Conservation (phyloP, 2,329 filamentous ascomycete species). For the Colletotrichum filicis region DNA sequence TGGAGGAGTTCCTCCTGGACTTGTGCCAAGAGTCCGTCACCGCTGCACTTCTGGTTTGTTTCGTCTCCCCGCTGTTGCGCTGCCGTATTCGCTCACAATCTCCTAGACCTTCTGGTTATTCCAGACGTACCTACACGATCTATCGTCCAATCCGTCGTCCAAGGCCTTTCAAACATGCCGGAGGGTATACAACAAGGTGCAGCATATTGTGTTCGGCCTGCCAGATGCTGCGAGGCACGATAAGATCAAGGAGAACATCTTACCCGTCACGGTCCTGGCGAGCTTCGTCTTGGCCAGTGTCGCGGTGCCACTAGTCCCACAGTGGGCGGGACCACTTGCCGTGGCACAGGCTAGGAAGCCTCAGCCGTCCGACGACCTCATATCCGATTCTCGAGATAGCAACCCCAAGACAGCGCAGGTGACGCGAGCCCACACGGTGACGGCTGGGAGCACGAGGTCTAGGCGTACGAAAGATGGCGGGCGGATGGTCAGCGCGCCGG, state of each 20-base stretch:
- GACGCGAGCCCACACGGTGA: conserved; percentile 76
- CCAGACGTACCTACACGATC: conserved; percentile 87
- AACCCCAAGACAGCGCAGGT: conserved; percentile 66
- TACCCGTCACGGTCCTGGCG: conserved; percentile 83
- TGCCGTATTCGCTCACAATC: conserved; percentile 5
- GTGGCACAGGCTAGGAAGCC: conserved; percentile 85
- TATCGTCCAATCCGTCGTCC: conserved; percentile 79
- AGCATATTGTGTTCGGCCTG: conserved; percentile 86
- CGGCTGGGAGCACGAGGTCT: conserved; percentile 59
- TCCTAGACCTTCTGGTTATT: conserved; percentile 88
- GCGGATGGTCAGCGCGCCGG: conserved; percentile 58
- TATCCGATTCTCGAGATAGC: conserved; percentile 63
- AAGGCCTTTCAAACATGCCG: conserved; percentile 85
- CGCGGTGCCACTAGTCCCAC: conserved; percentile 79
- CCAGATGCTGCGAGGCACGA: conserved; percentile 75
- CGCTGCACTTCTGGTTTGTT: conserved; percentile 80
- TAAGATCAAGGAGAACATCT: conserved; percentile 83
- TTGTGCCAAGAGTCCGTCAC: conserved; percentile 90
- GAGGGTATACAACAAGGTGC: conserved; percentile 87
- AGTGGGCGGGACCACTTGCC: conserved; percentile 82
- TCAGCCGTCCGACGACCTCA: conserved; percentile 69
- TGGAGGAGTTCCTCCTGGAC: conserved; percentile 89
- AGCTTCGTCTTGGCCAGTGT: conserved; percentile 84
- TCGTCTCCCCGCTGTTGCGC: conserved; percentile 16
- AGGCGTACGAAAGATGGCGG: conserved; percentile 58